Base-by-base conservation (phyloP, 2,329 filamentous ascomycete species). In the Phyllosticta ampelicida region DNA sequence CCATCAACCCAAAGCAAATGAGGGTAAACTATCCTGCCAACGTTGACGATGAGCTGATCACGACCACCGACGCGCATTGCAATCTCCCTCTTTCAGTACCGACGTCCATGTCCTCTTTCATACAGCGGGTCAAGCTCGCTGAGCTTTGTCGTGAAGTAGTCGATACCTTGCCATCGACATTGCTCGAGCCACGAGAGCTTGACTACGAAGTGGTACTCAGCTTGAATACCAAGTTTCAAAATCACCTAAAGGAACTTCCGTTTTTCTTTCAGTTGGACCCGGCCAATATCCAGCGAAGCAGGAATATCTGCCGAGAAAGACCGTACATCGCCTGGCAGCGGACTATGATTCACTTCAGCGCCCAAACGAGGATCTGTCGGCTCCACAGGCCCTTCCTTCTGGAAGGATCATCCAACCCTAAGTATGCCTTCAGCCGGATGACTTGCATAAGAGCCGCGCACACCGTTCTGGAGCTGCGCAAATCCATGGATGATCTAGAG, bases 71-170 rank as follows among this genome's bases (percentile, higher is more conserved):
- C 48, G 62, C 10, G 63, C 36, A 44, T 44, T 44, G 3, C 36
- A 44, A 44, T 8, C 36, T 44, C 13, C 61, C 21, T 30, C 20
- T 60, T 63, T 18, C 61, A 66, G 10, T 61, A 64, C 67, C 72
- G 0, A 75, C 73, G 0, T 63, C 67, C 13, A 73, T 74, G 68
- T 72, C 71, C 1, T 75, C 74, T 55, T 70, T 65, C 28, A 63
- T 73, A 0, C 69, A 73, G 28, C 55, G 51, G n/a, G 19, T 53
- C n/a, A n/a, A 18, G 20, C 30, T 58, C 3, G 50, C 55, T 10
- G 23, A 71, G 18, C 62, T 75, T 6, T 73, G 70, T 23, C 70
- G 71, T 18, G 67, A 67, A 51, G 63, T 73, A 16, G 69, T 68
- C 16, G 73, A 75, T 58, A 64, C 64, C 9, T 64, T 65, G 11